phyloP scores from a whole-genome alignment of 75 land plant genomes.

The Isoetes taiwanensis region DNA sequence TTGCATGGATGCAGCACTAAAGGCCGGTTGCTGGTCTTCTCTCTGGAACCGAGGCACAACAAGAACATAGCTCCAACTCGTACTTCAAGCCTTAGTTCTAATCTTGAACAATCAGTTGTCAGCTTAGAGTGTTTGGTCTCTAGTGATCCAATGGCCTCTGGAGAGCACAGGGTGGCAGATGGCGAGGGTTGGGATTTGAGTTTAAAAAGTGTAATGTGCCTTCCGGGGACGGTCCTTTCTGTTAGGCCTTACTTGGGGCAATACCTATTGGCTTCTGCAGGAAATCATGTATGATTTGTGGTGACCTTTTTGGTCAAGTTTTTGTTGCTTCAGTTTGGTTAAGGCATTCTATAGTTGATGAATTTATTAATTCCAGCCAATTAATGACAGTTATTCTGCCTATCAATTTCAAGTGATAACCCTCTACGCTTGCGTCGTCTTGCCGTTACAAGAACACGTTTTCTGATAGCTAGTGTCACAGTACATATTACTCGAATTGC shows the following conservation, averaged over 20 bases:
- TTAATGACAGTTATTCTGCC: conserved; percentile 55
- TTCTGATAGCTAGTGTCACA: conserved; percentile 52
- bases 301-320: too few relatives aligned
- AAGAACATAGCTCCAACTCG: too few relatives aligned
- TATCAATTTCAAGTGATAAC: conserved; percentile 50
- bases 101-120: too few relatives aligned
- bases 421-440: conserved; percentile 43
- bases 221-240: conserved; percentile 60
- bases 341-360: background rate
- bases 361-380: background rate
- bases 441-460: conserved; percentile 61
- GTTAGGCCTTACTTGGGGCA: conserved; percentile 68
- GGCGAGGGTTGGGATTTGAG: conserved; percentile 44
- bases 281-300: conserved; percentile 90
- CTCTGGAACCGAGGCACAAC: conserved; percentile 38
- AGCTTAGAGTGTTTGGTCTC: too few relatives aligned
- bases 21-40: conserved; percentile 60
- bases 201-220: conserved; percentile 18
- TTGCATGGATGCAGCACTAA: conserved; percentile 38
- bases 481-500: conserved; percentile 67
- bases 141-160: conserved; percentile 10
- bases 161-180: conserved; percentile 38
- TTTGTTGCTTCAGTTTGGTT: background rate
- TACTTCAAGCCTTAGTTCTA: too few relatives aligned
- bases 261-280: conserved; percentile 77